phyloP scores from a whole-genome alignment of 202 grass and related monocot genomes.

The Dendrocalamus latiflorus region DNA sequence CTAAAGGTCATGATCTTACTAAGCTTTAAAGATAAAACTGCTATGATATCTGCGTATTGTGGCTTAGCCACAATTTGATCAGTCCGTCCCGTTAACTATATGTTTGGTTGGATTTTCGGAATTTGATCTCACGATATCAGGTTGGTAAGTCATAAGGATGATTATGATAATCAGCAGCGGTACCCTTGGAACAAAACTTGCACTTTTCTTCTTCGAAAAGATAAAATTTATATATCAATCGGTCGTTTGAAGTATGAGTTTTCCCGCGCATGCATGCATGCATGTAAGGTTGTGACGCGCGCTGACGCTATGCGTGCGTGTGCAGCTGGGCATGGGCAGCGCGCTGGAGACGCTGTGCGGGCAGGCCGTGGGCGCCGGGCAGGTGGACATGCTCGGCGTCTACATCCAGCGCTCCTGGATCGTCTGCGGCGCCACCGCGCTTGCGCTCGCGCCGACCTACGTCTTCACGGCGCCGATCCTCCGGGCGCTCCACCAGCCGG shows the following conservation, averaged over 20 bases:
- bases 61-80: no score
- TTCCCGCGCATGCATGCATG: neutral
- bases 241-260: neutral
- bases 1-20: no score
- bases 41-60: no score
- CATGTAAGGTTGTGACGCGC: neutral
- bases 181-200: neutral
- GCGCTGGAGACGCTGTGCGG: slow-evolving; percentile 77
- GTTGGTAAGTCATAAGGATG: neutral
- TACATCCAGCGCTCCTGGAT: slow-evolving; percentile 74
- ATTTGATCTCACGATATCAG: no score
- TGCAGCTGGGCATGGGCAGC: slow-evolving; percentile 67
- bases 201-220: neutral
- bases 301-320: neutral
- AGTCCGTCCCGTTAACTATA: no score
- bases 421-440: slow-evolving; percentile 48
- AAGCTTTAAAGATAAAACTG: no score
- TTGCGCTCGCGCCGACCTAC: slow-evolving; percentile 35
- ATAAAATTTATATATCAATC: neutral
- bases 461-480: slow-evolving; percentile 46
- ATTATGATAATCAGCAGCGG: neutral
- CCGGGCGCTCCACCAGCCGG: slow-evolving; percentile 32
- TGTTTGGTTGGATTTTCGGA: neutral
- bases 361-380: slow-evolving; percentile 59
- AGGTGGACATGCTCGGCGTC: slow-evolving; percentile 53